Percentiles rank a stretch among this genome's conserved stretches.
Conservation (phyloP, 176 grass and related monocot species). For the Lolium perenne region DNA sequence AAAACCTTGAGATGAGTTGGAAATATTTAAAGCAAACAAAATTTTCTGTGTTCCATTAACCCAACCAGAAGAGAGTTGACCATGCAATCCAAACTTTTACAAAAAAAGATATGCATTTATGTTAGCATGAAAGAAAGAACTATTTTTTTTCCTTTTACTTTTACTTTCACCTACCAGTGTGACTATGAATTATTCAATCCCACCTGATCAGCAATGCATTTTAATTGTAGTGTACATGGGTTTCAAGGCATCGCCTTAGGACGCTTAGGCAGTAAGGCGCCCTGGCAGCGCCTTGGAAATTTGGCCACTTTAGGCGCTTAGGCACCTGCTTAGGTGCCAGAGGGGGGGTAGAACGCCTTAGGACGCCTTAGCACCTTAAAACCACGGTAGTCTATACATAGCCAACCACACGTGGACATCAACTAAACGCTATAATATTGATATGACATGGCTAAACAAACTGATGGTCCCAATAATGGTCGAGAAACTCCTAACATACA, state of each 20-base stretch:
- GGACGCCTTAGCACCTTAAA: no score
- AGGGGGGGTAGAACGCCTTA: no score
- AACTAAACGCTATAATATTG: neutral
- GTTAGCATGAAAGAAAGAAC: neutral
- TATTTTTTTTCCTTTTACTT: neutral
- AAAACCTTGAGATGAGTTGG: conserved; percentile 1
- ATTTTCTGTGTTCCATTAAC: neutral
- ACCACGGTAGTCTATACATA: neutral
- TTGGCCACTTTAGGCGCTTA: no score
- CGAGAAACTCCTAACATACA: neutral
- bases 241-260: no score
- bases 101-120: neutral
- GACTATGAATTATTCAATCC: neutral
- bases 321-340: no score
- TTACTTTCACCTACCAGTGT: conserved; percentile 20
- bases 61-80: conserved; percentile 10
- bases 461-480: neutral
- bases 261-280: no score
- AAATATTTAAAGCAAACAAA: conserved; percentile 16
- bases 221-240: neutral
- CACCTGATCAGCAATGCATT: neutral
- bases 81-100: neutral
- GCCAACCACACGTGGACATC: neutral
- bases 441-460: conserved; percentile 30
- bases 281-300: no score